A percentile compares a stretch with the other conserved stretches of the same genome.
phyloP scores from a whole-genome alignment of 495 filamentous ascomycete genomes.

The Neurospora tetrasperma region DNA sequence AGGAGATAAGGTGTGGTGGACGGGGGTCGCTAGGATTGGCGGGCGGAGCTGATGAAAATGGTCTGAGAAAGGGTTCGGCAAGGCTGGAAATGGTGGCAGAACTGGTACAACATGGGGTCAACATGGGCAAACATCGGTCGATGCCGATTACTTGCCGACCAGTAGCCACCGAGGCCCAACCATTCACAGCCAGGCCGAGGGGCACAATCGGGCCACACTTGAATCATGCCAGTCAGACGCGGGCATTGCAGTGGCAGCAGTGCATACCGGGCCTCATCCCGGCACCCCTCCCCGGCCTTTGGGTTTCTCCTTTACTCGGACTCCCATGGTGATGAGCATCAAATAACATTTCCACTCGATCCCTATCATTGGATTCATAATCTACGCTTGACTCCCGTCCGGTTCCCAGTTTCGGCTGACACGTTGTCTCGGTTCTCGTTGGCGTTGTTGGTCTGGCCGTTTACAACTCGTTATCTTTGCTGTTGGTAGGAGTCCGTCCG shows the following conservation, averaged over 20 bases:
- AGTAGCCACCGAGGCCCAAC: constrained; percentile 14
- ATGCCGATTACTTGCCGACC: constrained; percentile 19
- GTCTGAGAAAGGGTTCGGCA: constrained; percentile 20
- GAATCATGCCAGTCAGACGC: constrained; percentile 19
- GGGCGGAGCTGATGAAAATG: constrained; percentile 24
- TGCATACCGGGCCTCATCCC: background rate
- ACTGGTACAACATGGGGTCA: constrained; percentile 12
- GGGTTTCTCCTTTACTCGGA: background rate
- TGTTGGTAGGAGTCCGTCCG: background rate
- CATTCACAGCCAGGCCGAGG: constrained; percentile 4
- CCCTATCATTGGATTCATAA: background rate
- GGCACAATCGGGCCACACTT: constrained; percentile 23
- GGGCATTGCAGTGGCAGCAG: background rate
- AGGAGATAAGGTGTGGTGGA: constrained; percentile 15
- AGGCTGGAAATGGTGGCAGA: constrained; percentile 19
- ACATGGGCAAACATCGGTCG: constrained; percentile 22
- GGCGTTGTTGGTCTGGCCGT: background rate
- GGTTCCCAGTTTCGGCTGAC: background rate
- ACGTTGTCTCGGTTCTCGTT: background rate
- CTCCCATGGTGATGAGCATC: background rate
- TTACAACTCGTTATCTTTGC: background rate
- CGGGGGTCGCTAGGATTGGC: constrained; percentile 6
- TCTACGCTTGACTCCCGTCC: background rate
- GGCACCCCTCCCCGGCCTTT: background rate
- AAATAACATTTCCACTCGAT: background rate